These are phyloP conservation scores for Senecio squalidus DNA, from an alignment of 140 eudicot species.

Conservation along the genomic window DNA sequence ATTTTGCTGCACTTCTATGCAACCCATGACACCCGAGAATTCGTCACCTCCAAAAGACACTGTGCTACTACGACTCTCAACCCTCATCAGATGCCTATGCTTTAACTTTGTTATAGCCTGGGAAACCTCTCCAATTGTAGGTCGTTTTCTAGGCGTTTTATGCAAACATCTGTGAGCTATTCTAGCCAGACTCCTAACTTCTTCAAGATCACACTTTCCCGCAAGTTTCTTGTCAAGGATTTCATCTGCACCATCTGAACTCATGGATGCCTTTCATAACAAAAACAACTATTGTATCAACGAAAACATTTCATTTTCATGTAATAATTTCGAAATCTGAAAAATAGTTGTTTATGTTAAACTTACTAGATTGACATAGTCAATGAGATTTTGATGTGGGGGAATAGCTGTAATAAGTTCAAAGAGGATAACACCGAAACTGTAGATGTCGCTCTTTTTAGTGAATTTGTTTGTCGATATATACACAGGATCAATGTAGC, in stretches of 20 bases:
- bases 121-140: slow-evolving; percentile 61
- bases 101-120: slow-evolving; percentile 57
- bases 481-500: slow-evolving; percentile 84
- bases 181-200: slow-evolving; percentile 49
- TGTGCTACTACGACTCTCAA: slow-evolving; percentile 32
- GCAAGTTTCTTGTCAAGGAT: slow-evolving; percentile 61
- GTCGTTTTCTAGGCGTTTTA: slow-evolving; percentile 68
- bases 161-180: slow-evolving; percentile 73
- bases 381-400: slow-evolving; percentile 84
- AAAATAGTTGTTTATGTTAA: neutral
- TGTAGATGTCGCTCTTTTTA: slow-evolving; percentile 78
- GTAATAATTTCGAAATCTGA: neutral
- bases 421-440: slow-evolving; percentile 83
- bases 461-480: slow-evolving; percentile 68
- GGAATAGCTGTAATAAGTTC: slow-evolving; percentile 90
- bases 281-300: neutral
- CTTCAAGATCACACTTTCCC: slow-evolving; percentile 54
- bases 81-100: slow-evolving; percentile 38
- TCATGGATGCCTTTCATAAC: slow-evolving; percentile 66
- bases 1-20: slow-evolving; percentile 54
- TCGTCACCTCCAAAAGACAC: slow-evolving; percentile 53
- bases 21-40: slow-evolving; percentile 38
- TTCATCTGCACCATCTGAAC: slow-evolving; percentile 83
- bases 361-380: slow-evolving; percentile 81
- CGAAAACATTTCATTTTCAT: neutral